These are phyloP conservation scores for Mortierella sp. DNA, from an alignment of 371 early-diverging fungal species.

Conservation along the genomic window DNA sequence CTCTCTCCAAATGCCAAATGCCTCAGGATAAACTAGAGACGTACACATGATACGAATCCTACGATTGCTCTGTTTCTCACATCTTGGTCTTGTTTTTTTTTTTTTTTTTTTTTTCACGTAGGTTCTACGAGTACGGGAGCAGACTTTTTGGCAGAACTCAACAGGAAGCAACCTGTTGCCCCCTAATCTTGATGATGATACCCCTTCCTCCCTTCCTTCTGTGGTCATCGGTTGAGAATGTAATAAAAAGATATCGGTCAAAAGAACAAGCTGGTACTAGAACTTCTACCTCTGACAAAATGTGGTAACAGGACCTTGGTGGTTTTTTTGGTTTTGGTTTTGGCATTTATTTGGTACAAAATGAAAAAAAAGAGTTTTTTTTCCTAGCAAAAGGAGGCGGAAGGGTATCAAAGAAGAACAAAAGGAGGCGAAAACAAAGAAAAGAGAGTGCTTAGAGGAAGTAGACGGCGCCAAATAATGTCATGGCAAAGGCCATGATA, in stretches of 20 bases:
- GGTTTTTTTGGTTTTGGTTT: background rate
- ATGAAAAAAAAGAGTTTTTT: background rate
- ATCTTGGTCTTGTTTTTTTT: background rate
- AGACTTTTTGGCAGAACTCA: slow-evolving; percentile 49
- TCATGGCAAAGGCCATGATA: slow-evolving; percentile 47
- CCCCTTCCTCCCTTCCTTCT: background rate
- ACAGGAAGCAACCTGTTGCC: slow-evolving; percentile 28
- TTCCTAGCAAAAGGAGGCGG: too few species aligned
- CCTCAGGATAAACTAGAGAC: background rate
- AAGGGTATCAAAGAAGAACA: background rate
- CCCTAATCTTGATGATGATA: slow-evolving; percentile 18
- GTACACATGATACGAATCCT: background rate
- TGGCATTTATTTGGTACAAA: background rate
- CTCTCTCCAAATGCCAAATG: background rate
- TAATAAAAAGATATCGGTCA: background rate
- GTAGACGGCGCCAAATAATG: slow-evolving; percentile 56
- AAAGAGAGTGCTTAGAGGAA: slow-evolving; percentile 19
- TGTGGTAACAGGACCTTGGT: background rate
- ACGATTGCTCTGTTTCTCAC: background rate
- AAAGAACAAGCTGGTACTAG: background rate
- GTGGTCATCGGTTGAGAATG: background rate
- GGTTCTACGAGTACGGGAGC: slow-evolving; percentile 42
- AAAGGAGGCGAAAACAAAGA: background rate
- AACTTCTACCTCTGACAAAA: background rate
- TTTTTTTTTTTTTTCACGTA: background rate